Base-by-base conservation (phyloP, 768 basidiomycete genomes). In the Leccinum broughii region DNA sequence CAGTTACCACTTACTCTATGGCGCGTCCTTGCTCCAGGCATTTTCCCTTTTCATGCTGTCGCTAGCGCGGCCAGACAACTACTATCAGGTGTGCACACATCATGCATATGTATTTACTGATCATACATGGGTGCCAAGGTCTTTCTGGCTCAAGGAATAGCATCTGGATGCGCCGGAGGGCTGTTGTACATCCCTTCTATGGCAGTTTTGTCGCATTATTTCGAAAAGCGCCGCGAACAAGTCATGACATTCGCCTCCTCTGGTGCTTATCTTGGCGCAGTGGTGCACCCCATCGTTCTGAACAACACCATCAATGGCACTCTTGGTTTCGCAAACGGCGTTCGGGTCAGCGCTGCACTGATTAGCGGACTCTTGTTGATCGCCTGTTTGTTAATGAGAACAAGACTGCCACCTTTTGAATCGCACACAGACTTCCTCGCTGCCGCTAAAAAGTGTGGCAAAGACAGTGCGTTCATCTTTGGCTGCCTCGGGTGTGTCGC, bases 271-370 rank as follows among this genome's bases (percentile, higher is more conserved):
- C 67, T 85, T 14, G 87, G 88, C 3, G 85, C 84, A 11, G 77
- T 83, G 24, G 65, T 88, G 9, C 85, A 86, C 59, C 84, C 85
- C 3, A 85, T 87, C 64, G 80, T 87, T 76, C 74, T 90, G 22
- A 88, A 89, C 66, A 76, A 79, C 41, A 73, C 66, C 3, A 62
- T 55, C 60, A 80, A 78, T 57, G 78, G 80, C 4, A 64, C 63
- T 3, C 73, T 80, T 15, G 84, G 87, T 3, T 80, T 85, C 48
- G 74, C 71, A 14, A 77, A 73, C 34, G 76, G 77, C 17, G 77
- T 78, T 22, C 75, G 81, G 3, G 76, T 72, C 14, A 80, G 75
- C 56, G 81, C 79, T 0, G 77, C 65, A 44, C 62, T 84, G 20
- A 63, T 78, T 39, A 68, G 73, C 9, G 80, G 66, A 2, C 63